Base-by-base conservation (phyloP, 768 basidiomycete species). In the Russula griseocarnosa region DNA sequence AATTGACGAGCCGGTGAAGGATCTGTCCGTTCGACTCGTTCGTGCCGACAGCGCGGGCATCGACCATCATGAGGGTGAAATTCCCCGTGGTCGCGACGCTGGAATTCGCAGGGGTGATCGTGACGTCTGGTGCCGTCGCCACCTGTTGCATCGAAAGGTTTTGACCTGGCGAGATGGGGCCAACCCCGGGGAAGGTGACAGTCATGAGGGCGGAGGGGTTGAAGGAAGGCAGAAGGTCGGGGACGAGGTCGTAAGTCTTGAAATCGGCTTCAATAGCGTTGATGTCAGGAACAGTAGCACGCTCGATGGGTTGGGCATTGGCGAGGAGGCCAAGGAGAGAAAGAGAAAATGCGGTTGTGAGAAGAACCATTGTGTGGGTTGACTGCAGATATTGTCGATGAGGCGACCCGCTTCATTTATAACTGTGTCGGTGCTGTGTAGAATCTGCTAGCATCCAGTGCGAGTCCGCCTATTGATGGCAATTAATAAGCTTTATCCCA, bases 1-100 rank as follows among this genome's bases (percentile, higher is more conserved):
- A 77, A 72, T 91, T 90, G 63, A 85, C 83, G 54, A 93, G 82
- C 90, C 90, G 92, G 77, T 92, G 91, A 60, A 88, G 82, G 54
- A 84, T 88, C 66, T 86, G 84, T n/a, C 83, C 85, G 10, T 77
- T 73, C 40, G 79, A 73, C 58, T 83, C 75, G 67, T 86, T 79
- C 53, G 81, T 75, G 38, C 90, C 89, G 42, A 86, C 85, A 24
- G 81, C 71, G 62, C 83, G 84, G 11, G 88, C 87, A 69, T 94
- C 91, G 34, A 84, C 81, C 88, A 94, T 88, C 57, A 82, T 78
- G 40, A 92, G 71, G 28, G 90, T 90, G 74, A 80, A 90, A 44
- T 74, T 80, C 14, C 81, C 82, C 42, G 72, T 73, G 58, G 86
- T 72, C 14, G 72, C 32, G 16, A 76, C 73, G 24, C 82, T 79